Evolutionary conservation across 2,329 filamentous ascomycete genomes (phyloP).

Genomic region (Venturia pyrina): DNA sequence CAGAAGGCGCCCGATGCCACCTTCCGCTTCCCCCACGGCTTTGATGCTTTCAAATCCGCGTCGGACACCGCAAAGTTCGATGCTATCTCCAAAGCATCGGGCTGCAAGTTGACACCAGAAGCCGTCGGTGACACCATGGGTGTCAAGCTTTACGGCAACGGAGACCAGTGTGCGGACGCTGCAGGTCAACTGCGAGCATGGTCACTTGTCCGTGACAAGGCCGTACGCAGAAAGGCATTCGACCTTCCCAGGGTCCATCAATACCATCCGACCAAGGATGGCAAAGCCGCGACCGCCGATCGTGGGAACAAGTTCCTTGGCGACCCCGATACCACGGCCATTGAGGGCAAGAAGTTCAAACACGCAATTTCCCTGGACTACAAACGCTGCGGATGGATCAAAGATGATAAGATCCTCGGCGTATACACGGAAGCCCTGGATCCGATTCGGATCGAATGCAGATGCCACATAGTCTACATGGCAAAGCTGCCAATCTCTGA

Average conservation of each 20-base stretch:
- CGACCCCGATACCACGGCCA: not conserved
- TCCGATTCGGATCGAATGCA: slow-evolving; percentile 3
- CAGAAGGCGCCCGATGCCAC: not conserved
- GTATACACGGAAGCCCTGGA: slow-evolving; percentile 3
- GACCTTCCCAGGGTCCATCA: not conserved
- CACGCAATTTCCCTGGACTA: not conserved
- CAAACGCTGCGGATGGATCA: not conserved
- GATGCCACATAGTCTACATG: slow-evolving; percentile 1
- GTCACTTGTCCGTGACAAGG: not conserved
- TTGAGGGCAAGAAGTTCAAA: not conserved
- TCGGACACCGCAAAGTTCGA: not conserved
- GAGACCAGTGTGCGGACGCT: not conserved
- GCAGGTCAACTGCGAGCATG: not conserved
- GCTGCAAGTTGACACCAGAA: not conserved
- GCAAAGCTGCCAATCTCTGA: not conserved
- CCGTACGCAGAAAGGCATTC: not conserved
- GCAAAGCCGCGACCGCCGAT: not conserved
- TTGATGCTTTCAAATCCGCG: not conserved
- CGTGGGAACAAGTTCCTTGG: not conserved
- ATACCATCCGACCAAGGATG: not conserved
- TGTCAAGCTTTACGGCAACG: not conserved
- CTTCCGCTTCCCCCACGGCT: not conserved
- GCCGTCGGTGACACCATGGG: not conserved
- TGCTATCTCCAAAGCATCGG: not conserved
- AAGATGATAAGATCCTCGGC: slow-evolving; percentile 1